Conservation (phyloP, 768 basidiomycete genomes). For the Auriscalpium vulgare region DNA sequence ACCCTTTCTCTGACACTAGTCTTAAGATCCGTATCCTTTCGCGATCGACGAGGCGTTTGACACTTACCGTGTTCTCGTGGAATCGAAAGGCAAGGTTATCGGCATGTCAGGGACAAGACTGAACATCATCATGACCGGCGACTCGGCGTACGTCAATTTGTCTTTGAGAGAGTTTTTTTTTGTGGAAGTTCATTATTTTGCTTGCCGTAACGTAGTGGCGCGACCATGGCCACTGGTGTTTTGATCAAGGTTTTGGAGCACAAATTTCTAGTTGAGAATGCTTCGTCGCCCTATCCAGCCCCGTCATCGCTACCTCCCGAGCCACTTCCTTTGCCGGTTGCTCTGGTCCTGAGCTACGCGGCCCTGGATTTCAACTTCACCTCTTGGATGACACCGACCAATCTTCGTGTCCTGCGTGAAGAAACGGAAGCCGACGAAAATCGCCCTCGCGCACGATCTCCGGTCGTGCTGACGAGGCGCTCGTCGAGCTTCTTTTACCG, state of each 20-base stretch:
- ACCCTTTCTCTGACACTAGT: neutral
- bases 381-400: constrained; percentile 87
- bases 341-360: constrained; percentile 84
- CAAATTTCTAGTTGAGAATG: constrained; percentile 25
- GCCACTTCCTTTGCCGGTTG: constrained; percentile 63
- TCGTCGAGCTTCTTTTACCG: constrained; percentile 76
- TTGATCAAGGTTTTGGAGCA: constrained; percentile 79
- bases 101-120: constrained; percentile 84
- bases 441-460: constrained; percentile 10
- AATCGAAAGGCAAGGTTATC: constrained; percentile 70
- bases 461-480: constrained; percentile 30
- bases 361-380: constrained; percentile 97
- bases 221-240: constrained; percentile 76
- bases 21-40: constrained; percentile 89
- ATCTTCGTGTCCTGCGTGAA: constrained; percentile 75
- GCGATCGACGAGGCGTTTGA: constrained; percentile 95
- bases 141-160: constrained; percentile 80
- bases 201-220: constrained; percentile 51
- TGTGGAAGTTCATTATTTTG: neutral
- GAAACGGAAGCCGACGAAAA: constrained; percentile 34
- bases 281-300: constrained; percentile 4
- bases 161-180: too few species aligned
- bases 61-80: constrained; percentile 71
- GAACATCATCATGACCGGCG: constrained; percentile 76
- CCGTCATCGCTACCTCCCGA: constrained; percentile 19